Evolutionary conservation across 78 protist genomes (phyloP).

Genomic region (Tieghemostelium lacteum): DNA sequence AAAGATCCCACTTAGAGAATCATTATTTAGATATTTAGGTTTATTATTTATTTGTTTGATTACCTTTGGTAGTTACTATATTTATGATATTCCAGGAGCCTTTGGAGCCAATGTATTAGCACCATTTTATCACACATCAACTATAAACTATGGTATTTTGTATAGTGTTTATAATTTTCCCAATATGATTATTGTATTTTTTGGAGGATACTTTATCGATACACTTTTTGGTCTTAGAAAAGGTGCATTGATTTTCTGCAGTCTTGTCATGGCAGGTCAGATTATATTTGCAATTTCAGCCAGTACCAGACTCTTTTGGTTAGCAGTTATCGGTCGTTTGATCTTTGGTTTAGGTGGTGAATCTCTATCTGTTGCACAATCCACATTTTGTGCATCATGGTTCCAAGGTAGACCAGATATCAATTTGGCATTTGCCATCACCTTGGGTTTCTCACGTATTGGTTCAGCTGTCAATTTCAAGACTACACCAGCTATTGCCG

Average conservation of each 20-base stretch:
- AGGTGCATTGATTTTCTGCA: conserved; percentile 69
- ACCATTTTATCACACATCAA: no score
- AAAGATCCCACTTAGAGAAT: not conserved
- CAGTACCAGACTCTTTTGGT: conserved; percentile 26
- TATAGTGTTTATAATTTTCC: conserved; percentile 73
- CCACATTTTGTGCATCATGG: conserved; percentile 80
- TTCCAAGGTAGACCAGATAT: conserved; percentile 72
- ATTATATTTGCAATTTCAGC: conserved; percentile 59
- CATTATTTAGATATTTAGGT: conserved; percentile 50
- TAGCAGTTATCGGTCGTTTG: conserved; percentile 74
- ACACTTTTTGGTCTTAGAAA: conserved; percentile 67
- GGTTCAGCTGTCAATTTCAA: conserved; percentile 81
- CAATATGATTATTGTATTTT: conserved; percentile 74
- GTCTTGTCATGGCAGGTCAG: conserved; percentile 72
- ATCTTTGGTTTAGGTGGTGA: conserved; percentile 88
- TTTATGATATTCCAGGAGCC: not conserved
- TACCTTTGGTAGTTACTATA: conserved; percentile 66
- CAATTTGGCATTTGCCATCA: conserved; percentile 75
- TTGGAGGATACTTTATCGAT: conserved; percentile 83
- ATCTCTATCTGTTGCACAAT: conserved; percentile 78
- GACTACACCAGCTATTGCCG: conserved; percentile 42
- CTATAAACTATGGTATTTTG: no score
- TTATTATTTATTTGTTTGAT: conserved; percentile 61
- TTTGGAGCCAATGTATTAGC: no score
- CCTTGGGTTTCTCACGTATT: conserved; percentile 72